A percentile compares a stretch with the other conserved stretches of the same genome.
phyloP scores from a whole-genome alignment of 2,329 filamentous ascomycete genomes.

The Pyricularia pennisetigena region DNA sequence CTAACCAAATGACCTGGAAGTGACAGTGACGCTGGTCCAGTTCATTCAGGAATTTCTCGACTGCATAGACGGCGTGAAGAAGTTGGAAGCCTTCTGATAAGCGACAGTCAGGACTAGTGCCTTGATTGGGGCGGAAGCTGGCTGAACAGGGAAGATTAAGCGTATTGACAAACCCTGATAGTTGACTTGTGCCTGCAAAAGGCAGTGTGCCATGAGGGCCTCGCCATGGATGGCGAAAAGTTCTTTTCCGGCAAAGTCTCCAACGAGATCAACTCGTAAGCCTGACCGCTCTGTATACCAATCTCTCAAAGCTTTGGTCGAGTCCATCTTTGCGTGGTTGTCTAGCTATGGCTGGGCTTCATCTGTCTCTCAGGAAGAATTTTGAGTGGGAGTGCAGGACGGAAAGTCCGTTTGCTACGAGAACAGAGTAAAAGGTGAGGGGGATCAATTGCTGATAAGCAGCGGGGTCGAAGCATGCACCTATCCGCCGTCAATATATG shows the following conservation, averaged over 20 bases:
- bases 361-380: background rate
- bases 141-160: background rate
- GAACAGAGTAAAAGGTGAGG: background rate
- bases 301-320: background rate
- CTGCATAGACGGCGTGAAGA: constrained; percentile 58
- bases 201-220: constrained; percentile 55
- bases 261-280: constrained; percentile 52
- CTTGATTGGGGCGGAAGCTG: background rate
- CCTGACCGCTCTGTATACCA: background rate
- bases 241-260: constrained; percentile 67
- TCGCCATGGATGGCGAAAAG: constrained; percentile 67
- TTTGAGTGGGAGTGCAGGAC: background rate
- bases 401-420: background rate
- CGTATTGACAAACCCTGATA: constrained; percentile 35
- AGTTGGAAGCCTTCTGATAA: constrained; percentile 54
- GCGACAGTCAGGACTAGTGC: background rate
- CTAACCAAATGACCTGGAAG: constrained; percentile 64
- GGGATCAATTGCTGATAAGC: background rate
- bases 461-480: background rate
- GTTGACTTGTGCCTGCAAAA: constrained; percentile 53
- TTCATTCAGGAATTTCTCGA: constrained; percentile 55
- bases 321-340: background rate
- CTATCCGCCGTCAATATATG: too few relatives aligned
- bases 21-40: constrained; percentile 55
- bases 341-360: background rate